Evolutionary conservation across 225 moss, liverwort and hornwort genomes (phyloP).

Genomic region (Sphagnum contortum): DNA sequence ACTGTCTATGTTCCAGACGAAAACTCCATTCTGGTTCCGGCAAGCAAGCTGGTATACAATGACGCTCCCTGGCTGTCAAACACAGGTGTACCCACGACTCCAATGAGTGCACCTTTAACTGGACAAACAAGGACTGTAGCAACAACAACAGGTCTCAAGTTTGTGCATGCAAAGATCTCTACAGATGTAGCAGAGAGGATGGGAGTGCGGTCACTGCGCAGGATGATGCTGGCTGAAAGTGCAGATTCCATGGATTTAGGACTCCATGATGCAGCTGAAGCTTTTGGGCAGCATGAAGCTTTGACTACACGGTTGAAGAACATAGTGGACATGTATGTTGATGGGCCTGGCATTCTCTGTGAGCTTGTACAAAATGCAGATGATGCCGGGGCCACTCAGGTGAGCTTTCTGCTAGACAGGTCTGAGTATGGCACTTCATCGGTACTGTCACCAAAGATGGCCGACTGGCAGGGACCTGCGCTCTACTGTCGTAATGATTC

Average conservation of each 20-base stretch:
- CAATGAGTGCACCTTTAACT: conserved; percentile 11
- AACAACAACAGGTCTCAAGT: conserved; percentile 41
- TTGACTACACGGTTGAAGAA: conserved; percentile 82
- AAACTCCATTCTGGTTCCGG: conserved; percentile 53
- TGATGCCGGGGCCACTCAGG: conserved; percentile 78
- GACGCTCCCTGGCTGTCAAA: conserved; percentile 80
- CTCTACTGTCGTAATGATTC: conserved; percentile 80
- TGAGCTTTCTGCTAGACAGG: conserved; percentile 69
- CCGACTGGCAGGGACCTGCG: conserved; percentile 83
- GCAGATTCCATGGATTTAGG: conserved; percentile 85
- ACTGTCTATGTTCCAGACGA: conserved; percentile 76
- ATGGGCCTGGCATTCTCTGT: conserved; percentile 83
- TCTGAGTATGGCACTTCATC: conserved; percentile 78
- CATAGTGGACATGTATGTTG: conserved; percentile 89
- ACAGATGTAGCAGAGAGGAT: conserved; percentile 81
- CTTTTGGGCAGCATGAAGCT: conserved; percentile 90
- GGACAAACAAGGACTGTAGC: conserved; percentile 25
- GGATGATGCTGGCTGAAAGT: conserved; percentile 74
- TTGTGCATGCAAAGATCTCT: conserved; percentile 80
- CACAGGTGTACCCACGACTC: conserved; percentile 24
- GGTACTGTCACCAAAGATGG: conserved; percentile 75
- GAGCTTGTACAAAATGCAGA: conserved; percentile 87
- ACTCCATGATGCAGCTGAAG: conserved; percentile 87
- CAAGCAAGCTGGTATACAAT: conserved; percentile 72
- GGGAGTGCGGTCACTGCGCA: conserved; percentile 72